A percentile compares a stretch with the other conserved stretches of the same genome.
These are phyloP conservation scores for Dissoconium aciculare DNA, from an alignment of 2,329 filamentous ascomycete species.

Conservation along the genomic window DNA sequence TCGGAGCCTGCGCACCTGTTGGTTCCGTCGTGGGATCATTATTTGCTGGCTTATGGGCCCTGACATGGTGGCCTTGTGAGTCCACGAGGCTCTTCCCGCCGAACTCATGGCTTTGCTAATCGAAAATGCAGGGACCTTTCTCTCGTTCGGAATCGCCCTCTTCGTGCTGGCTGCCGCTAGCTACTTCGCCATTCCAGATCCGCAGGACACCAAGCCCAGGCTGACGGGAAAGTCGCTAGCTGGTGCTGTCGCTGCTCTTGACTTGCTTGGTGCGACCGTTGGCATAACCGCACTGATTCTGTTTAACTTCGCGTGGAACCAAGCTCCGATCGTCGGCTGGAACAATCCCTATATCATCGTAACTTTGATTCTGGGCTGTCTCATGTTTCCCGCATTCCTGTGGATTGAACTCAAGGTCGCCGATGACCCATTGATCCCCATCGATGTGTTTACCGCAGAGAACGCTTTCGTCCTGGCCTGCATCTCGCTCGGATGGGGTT, in stretches of 20 bases:
- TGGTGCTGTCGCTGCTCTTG: slow-evolving; percentile 11
- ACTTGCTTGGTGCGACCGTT: slow-evolving; percentile 15
- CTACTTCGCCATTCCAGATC: slow-evolving; percentile 15
- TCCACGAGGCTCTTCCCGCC: slow-evolving; percentile 7
- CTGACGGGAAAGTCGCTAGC: slow-evolving; percentile 7
- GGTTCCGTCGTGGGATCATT: slow-evolving; percentile 23
- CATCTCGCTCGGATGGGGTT: slow-evolving; percentile 15
- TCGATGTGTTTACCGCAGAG: slow-evolving; percentile 16
- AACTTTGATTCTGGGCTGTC: slow-evolving; percentile 15
- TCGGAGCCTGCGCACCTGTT: slow-evolving; percentile 23
- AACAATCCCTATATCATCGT: slow-evolving; percentile 15
- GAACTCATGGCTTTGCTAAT: slow-evolving; percentile 8
- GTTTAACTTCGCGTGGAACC: slow-evolving; percentile 21
- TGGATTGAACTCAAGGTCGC: slow-evolving; percentile 15
- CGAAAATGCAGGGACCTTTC: slow-evolving; percentile 10
- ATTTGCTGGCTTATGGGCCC: slow-evolving; percentile 21
- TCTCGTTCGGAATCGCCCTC: slow-evolving; percentile 11
- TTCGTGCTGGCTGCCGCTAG: slow-evolving; percentile 11
- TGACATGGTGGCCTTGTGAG: slow-evolving; percentile 20
- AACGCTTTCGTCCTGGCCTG: slow-evolving; percentile 19
- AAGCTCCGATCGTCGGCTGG: slow-evolving; percentile 21
- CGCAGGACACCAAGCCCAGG: slow-evolving; percentile 11
- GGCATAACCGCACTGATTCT: slow-evolving; percentile 18
- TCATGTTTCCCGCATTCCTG: slow-evolving; percentile 17
- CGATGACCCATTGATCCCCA: slow-evolving; percentile 13